phyloP scores from a whole-genome alignment of 2,329 filamentous ascomycete genomes.

The Sclerotinia nivalis region DNA sequence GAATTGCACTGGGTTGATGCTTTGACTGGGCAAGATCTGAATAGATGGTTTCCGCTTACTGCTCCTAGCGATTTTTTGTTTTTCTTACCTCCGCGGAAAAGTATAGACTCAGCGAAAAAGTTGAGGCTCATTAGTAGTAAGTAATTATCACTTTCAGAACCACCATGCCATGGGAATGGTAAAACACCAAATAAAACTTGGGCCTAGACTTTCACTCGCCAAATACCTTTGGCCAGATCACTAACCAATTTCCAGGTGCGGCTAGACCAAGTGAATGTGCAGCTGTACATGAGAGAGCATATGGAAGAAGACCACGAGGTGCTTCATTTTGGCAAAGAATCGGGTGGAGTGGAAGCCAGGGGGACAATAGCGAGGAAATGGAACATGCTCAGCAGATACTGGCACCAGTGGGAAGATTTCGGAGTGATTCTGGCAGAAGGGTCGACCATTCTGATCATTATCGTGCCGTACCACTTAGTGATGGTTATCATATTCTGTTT shows the following conservation, averaged over 20 bases:
- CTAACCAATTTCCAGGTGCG: constrained; percentile 39
- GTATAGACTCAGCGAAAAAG: constrained; percentile 55
- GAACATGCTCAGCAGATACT: constrained; percentile 26
- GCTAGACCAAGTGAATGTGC: constrained; percentile 46
- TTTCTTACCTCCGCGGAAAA: constrained; percentile 57
- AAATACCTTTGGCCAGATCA: neutral
- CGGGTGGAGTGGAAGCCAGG: constrained; percentile 25
- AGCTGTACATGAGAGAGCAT: constrained; percentile 35
- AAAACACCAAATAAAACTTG: neutral
- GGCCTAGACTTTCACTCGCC: too few relatives aligned
- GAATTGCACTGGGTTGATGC: constrained; percentile 61
- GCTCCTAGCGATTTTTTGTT: constrained; percentile 57
- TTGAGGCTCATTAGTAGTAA: constrained; percentile 61
- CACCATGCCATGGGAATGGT: neutral
- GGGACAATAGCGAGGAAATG: constrained; percentile 25
- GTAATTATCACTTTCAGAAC: neutral
- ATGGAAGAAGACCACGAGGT: constrained; percentile 31
- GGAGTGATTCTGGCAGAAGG: constrained; percentile 29
- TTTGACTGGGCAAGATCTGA: constrained; percentile 50
- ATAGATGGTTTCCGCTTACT: constrained; percentile 56
- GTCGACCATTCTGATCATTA: constrained; percentile 55
- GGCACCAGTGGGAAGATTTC: constrained; percentile 24
- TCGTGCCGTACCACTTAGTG: constrained; percentile 62
- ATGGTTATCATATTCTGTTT: constrained; percentile 65
- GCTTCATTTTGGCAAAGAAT: constrained; percentile 37